These are phyloP conservation scores for Cladophialophora yegresii DNA, from an alignment of 2,329 filamentous ascomycete genomes.

Conservation along the genomic window DNA sequence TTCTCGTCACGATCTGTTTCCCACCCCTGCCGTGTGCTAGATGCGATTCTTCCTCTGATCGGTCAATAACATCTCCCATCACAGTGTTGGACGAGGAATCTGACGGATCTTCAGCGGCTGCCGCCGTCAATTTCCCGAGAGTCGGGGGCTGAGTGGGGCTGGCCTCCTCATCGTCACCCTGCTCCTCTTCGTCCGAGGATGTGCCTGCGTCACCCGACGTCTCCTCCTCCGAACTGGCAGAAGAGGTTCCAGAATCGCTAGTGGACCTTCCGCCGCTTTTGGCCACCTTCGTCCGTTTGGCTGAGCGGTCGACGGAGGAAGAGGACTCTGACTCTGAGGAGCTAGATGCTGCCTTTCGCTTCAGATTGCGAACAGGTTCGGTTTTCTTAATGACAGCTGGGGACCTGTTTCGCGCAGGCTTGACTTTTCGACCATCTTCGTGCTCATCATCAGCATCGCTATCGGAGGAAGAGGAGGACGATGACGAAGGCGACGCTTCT, in stretches of 20 bases:
- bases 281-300: slow-evolving; percentile 27
- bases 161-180: slow-evolving; percentile 36
- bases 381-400: slow-evolving; percentile 53
- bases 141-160: slow-evolving; percentile 24
- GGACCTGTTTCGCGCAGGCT: slow-evolving; percentile 37
- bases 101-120: slow-evolving; percentile 21
- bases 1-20: slow-evolving; percentile 29
- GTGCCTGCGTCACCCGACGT: slow-evolving; percentile 1
- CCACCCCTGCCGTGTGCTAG: slow-evolving; percentile 36
- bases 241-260: slow-evolving; percentile 22
- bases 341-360: slow-evolving; percentile 59
- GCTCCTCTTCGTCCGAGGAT: slow-evolving; percentile 28
- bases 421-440: slow-evolving; percentile 40
- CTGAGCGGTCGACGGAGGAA: slow-evolving; percentile 34
- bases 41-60: slow-evolving; percentile 31
- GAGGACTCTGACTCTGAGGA: slow-evolving; percentile 46
- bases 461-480: slow-evolving; percentile 46
- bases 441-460: slow-evolving; percentile 57
- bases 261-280: slow-evolving; percentile 26
- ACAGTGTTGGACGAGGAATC: slow-evolving; percentile 35
- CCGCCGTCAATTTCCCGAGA: not conserved
- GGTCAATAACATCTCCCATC: slow-evolving; percentile 23
- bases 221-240: not conserved
- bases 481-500: slow-evolving; percentile 30
- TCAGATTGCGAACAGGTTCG: slow-evolving; percentile 45